phyloP scores from a whole-genome alignment of 2,329 filamentous ascomycete genomes.

The Cladophialophora psammophila region DNA sequence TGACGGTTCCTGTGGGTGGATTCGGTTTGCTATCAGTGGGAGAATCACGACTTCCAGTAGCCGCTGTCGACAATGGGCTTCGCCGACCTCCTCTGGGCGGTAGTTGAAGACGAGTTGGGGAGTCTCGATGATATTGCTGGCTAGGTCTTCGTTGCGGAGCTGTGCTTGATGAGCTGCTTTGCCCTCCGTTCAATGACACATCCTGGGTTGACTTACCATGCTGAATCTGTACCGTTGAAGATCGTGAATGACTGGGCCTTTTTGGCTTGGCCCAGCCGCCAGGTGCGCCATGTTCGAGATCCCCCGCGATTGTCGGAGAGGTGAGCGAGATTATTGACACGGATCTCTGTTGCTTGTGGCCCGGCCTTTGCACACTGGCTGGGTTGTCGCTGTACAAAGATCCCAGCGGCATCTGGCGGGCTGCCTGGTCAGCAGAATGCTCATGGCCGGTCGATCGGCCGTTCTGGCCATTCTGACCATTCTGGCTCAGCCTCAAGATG shows the following conservation, averaged over 20 bases:
- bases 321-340: slow-evolving; percentile 84
- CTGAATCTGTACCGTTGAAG: slow-evolving; percentile 34
- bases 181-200: no score
- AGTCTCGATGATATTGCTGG: slow-evolving; percentile 19
- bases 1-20: slow-evolving; percentile 43
- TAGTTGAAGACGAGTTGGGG: slow-evolving; percentile 26
- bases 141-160: slow-evolving; percentile 15
- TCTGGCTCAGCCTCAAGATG: slow-evolving; percentile 8
- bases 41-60: slow-evolving; percentile 52
- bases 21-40: slow-evolving; percentile 64
- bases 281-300: slow-evolving; percentile 13
- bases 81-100: slow-evolving; percentile 27
- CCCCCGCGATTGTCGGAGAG: slow-evolving; percentile 27
- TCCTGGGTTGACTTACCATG: slow-evolving; percentile 28
- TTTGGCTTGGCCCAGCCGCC: slow-evolving; percentile 31
- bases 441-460: slow-evolving; percentile 28
- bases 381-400: slow-evolving; percentile 48
- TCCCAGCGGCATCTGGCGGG: slow-evolving; percentile 47
- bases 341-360: slow-evolving; percentile 75
- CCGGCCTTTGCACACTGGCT: slow-evolving; percentile 45
- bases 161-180: slow-evolving; percentile 6
- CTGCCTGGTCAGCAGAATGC: slow-evolving; percentile 20
- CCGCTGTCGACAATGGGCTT: slow-evolving; percentile 34
- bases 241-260: slow-evolving; percentile 35
- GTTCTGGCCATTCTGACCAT: slow-evolving; percentile 27